Percentiles rank a stretch among this genome's conserved stretches.
Conservation (phyloP, 176 grass and related monocot genomes). For the Carex myosuroides region DNA sequence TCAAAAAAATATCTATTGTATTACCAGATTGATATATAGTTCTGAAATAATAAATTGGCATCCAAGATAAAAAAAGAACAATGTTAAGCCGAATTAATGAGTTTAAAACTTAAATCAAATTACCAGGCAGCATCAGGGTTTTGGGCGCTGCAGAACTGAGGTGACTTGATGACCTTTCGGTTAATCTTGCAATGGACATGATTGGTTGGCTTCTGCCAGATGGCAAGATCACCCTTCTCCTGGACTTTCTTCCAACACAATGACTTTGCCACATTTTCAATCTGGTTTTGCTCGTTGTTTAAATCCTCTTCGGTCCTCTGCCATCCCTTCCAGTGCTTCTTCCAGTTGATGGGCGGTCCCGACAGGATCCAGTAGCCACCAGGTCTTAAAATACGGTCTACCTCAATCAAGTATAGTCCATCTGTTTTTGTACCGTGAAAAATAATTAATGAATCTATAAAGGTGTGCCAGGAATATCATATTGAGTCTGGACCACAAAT, state of each 20-base stretch:
- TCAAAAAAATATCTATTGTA: neutral
- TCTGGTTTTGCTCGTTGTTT: constrained; percentile 54
- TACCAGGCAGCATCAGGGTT: constrained; percentile 86
- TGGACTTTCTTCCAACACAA: constrained; percentile 94
- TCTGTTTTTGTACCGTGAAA: constrained; percentile 31
- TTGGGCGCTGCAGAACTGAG: constrained; percentile 44
- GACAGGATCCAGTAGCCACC: constrained; percentile 98
- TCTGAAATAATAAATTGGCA: neutral
- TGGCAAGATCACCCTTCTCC: constrained; percentile 64
- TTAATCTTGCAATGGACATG: constrained; percentile 65
- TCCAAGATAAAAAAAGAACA: neutral
- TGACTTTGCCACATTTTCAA: constrained; percentile 52
- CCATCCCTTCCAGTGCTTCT: constrained; percentile 68
- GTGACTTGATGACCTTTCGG: constrained; percentile 49
- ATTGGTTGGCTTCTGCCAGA: constrained; percentile 91
- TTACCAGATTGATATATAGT: neutral
- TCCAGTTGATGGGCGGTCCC: constrained; percentile 95
- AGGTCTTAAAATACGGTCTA: constrained; percentile 82
- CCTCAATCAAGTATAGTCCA: constrained; percentile 73
- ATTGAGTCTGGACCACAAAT: neutral
- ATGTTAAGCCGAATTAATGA: neutral
- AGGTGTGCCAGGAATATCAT: neutral
- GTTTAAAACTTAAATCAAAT: neutral
- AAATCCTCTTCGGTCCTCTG: constrained; percentile 52
- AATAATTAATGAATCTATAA: constrained; percentile 10